phyloP scores from a whole-genome alignment of 1,284 basidiomycete genomes.

The Caloboletus inedulis region DNA sequence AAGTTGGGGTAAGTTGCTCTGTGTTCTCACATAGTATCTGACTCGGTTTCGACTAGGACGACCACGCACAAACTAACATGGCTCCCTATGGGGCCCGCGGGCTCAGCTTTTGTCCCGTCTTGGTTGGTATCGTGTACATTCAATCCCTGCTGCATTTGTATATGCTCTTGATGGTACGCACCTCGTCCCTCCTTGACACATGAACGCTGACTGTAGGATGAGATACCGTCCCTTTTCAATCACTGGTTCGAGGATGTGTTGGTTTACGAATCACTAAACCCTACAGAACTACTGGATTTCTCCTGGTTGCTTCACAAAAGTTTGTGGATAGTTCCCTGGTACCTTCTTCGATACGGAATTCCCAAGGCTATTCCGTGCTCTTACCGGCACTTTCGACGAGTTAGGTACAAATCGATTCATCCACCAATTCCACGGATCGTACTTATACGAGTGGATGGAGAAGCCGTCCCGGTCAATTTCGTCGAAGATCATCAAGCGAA shows the following conservation, averaged over 20 bases:
- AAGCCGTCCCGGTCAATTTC: slow-evolving; percentile 10
- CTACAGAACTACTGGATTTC: neutral
- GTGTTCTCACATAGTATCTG: neutral
- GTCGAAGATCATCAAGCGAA: slow-evolving; percentile 2
- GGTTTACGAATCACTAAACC: slow-evolving; percentile 16
- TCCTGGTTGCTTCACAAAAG: slow-evolving; percentile 5
- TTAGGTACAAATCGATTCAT: neutral
- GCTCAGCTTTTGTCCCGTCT: slow-evolving; percentile 24
- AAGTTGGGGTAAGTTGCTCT: slow-evolving; percentile 2
- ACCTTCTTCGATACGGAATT: slow-evolving; percentile 3
- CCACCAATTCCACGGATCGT: slow-evolving; percentile 18
- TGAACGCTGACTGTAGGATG: slow-evolving; percentile 1
- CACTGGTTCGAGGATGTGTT: slow-evolving; percentile 23
- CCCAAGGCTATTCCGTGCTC: neutral
- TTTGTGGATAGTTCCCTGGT: slow-evolving; percentile 11
- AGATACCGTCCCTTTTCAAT: slow-evolving; percentile 20
- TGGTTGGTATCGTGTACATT: slow-evolving; percentile 15
- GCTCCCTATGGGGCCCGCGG: slow-evolving; percentile 9
- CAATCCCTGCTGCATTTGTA: slow-evolving; percentile 23
- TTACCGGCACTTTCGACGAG: neutral
- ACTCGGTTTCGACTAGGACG: slow-evolving; percentile 8
- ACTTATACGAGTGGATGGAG: slow-evolving; percentile 14
- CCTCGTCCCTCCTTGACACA: neutral
- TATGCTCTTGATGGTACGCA: slow-evolving; percentile 25
- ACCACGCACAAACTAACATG: neutral